These are phyloP conservation scores for Eucalyptus shirleyi DNA, from an alignment of 345 rosid species.

Conservation along the genomic window DNA sequence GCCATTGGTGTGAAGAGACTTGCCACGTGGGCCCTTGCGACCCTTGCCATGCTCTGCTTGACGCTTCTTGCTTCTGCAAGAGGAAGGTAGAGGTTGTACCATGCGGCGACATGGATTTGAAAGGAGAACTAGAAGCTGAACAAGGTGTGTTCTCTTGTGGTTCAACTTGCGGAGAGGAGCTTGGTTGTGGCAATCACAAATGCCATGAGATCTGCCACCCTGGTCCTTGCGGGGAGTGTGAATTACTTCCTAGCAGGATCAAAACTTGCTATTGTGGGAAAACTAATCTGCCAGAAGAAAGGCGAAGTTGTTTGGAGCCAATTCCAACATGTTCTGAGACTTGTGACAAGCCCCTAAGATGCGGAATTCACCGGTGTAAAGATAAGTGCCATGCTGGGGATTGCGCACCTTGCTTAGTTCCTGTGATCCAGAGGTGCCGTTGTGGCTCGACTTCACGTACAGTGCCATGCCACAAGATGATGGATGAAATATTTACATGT, in stretches of 20 bases:
- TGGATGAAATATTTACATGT: slow-evolving; percentile 47
- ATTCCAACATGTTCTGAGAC: slow-evolving; percentile 53
- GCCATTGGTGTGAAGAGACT: slow-evolving; percentile 55
- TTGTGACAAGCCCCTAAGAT: slow-evolving; percentile 60
- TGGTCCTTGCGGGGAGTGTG: slow-evolving; percentile 76
- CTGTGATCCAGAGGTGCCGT: slow-evolving; percentile 62
- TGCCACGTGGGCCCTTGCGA: slow-evolving; percentile 86
- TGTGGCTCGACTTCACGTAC: slow-evolving; percentile 67
- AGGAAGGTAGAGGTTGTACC: slow-evolving; percentile 51
- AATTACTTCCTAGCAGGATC: slow-evolving; percentile 48
- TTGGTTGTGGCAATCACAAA: slow-evolving; percentile 61
- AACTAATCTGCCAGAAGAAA: slow-evolving; percentile 49
- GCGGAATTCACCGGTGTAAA: slow-evolving; percentile 56
- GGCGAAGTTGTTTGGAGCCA: slow-evolving; percentile 78
- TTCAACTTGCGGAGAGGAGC: slow-evolving; percentile 47
- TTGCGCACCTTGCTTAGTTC: slow-evolving; percentile 63
- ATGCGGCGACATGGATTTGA: slow-evolving; percentile 72
- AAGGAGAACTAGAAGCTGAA: slow-evolving; percentile 64
- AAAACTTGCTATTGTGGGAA: slow-evolving; percentile 81
- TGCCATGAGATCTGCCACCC: slow-evolving; percentile 75
- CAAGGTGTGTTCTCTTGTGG: slow-evolving; percentile 74
- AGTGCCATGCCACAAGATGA: slow-evolving; percentile 60
- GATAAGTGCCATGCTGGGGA: slow-evolving; percentile 72
- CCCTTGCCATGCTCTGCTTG: slow-evolving; percentile 54
- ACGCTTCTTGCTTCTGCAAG: slow-evolving; percentile 82